phyloP scores from a whole-genome alignment of 495 filamentous ascomycete genomes.

The Glutinoglossum americanum region DNA sequence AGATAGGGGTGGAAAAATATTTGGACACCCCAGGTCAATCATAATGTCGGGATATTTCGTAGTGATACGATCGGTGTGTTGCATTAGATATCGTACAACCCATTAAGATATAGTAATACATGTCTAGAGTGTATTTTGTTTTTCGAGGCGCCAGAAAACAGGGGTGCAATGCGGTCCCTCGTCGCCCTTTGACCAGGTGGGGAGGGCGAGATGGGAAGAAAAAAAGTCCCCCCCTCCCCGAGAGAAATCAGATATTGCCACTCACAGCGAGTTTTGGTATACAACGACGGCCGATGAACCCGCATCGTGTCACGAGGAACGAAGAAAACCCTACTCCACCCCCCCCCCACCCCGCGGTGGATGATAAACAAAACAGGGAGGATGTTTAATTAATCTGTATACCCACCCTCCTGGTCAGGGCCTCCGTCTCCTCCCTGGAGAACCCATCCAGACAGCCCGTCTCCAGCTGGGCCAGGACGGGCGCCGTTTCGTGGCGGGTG shows the following conservation, averaged over 20 bases:
- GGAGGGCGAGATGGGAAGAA: background rate
- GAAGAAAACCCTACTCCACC: too few species aligned
- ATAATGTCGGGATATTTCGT: background rate
- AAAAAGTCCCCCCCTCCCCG: too few species aligned
- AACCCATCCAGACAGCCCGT: constrained; percentile 19
- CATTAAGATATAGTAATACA: background rate
- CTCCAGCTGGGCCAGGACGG: constrained; percentile 26
- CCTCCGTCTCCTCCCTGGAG: constrained; percentile 17
- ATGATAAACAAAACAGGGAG: background rate
- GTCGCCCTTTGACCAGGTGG: background rate
- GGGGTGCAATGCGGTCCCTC: too few species aligned
- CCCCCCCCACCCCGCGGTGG: too few species aligned
- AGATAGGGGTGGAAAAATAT: too few species aligned
- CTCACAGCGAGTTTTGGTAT: too few species aligned
- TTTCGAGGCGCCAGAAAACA: background rate
- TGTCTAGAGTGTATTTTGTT: background rate
- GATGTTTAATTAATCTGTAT: background rate
- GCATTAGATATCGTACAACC: background rate
- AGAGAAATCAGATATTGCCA: too few species aligned
- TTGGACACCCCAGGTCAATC: too few species aligned
- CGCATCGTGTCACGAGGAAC: too few species aligned
- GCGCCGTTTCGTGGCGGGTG: constrained; percentile 18
- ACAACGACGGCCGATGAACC: too few species aligned
- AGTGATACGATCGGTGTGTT: background rate
- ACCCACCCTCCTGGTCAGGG: constrained; percentile 10